These are phyloP conservation scores for Agrocybe praecox DNA, from an alignment of 768 basidiomycete species.

Conservation along the genomic window DNA sequence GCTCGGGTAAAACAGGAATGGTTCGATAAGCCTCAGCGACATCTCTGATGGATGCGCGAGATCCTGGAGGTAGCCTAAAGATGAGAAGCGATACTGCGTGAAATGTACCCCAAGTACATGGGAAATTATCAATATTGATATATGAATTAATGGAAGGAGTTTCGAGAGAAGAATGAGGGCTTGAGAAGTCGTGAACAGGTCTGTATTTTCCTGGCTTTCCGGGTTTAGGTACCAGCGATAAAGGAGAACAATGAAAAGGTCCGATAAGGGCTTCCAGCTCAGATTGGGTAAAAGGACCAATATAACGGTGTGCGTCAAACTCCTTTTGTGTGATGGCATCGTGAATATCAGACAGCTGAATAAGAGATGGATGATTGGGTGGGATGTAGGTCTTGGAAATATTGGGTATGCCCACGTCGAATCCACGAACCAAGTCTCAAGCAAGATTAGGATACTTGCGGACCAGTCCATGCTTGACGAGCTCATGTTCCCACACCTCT, in stretches of 20 bases:
- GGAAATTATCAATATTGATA: slow-evolving; percentile 33
- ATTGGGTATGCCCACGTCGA: no score
- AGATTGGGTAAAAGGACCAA: slow-evolving; percentile 28
- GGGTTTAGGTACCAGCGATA: slow-evolving; percentile 34
- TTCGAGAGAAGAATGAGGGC: no score
- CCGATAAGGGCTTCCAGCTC: slow-evolving; percentile 28
- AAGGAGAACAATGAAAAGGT: slow-evolving; percentile 37
- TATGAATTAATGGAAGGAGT: no score
- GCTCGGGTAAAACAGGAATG: slow-evolving; percentile 28
- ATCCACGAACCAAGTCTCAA: no score
- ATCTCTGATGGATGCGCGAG: slow-evolving; percentile 34
- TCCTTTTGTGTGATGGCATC: slow-evolving; percentile 20
- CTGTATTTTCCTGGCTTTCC: slow-evolving; percentile 27
- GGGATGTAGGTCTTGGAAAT: slow-evolving; percentile 31
- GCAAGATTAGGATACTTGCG: no score
- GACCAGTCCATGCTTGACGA: no score
- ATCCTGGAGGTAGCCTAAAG: no score
- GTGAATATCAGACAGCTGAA: not conserved
- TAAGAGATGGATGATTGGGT: slow-evolving; percentile 27
- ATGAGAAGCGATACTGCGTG: slow-evolving; percentile 27
- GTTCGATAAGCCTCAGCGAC: slow-evolving; percentile 40
- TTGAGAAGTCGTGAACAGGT: no score
- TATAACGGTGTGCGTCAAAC: slow-evolving; percentile 18
- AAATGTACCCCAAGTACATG: slow-evolving; percentile 47
- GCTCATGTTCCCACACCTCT: not conserved